Evolutionary conservation across 2,329 filamentous ascomycete species (phyloP).

Genomic region (Zymoseptoria crescenta): DNA sequence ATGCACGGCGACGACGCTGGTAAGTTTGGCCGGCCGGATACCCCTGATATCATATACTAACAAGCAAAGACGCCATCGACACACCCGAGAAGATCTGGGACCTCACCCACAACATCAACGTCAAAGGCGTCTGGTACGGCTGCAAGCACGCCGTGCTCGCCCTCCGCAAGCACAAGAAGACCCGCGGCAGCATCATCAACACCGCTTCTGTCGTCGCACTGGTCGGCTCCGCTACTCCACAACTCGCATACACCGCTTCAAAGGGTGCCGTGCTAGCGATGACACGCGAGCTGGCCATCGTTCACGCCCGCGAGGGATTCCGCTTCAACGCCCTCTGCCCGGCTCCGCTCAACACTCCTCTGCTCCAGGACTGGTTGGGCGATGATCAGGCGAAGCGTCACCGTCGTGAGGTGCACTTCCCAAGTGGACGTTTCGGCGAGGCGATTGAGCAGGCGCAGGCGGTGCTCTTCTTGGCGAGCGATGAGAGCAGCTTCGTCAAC

Average conservation of each 20-base stretch:
- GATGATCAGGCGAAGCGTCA: slow-evolving; percentile 74
- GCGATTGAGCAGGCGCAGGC: slow-evolving; percentile 90
- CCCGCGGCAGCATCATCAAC: slow-evolving; percentile 77
- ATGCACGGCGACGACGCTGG: slow-evolving; percentile 67
- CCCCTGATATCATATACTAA: not conserved
- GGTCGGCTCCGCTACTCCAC: slow-evolving; percentile 77
- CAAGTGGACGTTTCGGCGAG: slow-evolving; percentile 79
- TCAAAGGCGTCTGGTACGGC: slow-evolving; percentile 97
- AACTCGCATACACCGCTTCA: slow-evolving; percentile 86
- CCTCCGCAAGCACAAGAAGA: slow-evolving; percentile 73
- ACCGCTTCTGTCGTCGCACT: slow-evolving; percentile 83
- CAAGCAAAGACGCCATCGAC: slow-evolving; percentile 52
- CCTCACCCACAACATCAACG: slow-evolving; percentile 86
- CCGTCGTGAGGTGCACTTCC: slow-evolving; percentile 83
- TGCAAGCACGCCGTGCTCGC: slow-evolving; percentile 84
- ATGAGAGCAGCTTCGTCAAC: slow-evolving; percentile 85
- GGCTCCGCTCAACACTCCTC: slow-evolving; percentile 82
- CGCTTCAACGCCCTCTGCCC: slow-evolving; percentile 88
- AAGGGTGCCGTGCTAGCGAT: slow-evolving; percentile 88
- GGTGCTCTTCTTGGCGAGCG: slow-evolving; percentile 77
- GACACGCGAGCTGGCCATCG: slow-evolving; percentile 84
- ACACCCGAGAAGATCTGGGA: slow-evolving; percentile 92
- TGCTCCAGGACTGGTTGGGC: slow-evolving; percentile 88
- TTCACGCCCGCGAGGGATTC: slow-evolving; percentile 82
- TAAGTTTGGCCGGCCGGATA: slow-evolving; percentile 42